Evolutionary conservation across 306 rosid genomes (phyloP).

Genomic region (Quercus mongolica): DNA sequence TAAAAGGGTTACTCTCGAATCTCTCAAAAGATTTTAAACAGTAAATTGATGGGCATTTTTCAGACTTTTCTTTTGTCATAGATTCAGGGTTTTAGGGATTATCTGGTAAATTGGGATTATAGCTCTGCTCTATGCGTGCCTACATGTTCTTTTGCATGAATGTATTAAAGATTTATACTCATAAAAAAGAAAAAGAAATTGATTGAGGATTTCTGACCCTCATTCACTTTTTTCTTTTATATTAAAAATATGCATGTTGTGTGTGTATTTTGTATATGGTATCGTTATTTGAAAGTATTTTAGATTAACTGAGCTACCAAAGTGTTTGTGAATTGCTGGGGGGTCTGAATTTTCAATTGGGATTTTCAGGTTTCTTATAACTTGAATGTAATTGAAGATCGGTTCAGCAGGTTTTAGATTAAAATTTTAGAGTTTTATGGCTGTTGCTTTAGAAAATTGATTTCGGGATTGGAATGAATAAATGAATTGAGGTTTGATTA

Average conservation of each 20-base stretch:
- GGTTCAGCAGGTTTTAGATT: neutral
- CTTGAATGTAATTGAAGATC: conserved; percentile 19
- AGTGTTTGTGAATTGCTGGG: conserved; percentile 5
- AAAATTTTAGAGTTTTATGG: neutral
- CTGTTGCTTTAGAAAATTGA: conserved; percentile 14
- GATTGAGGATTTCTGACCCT: neutral
- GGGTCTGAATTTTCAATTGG: conserved; percentile 18
- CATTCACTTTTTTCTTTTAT: too few relatives aligned
- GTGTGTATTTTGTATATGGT: neutral
- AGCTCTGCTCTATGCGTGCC: conserved; percentile 1
- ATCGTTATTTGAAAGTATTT: neutral
- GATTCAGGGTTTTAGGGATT: neutral
- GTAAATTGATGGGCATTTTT: neutral
- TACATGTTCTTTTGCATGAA: neutral
- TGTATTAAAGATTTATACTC: neutral
- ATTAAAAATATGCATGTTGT: neutral
- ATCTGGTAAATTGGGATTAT: neutral
- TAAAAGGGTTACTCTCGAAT: neutral
- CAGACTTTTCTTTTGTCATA: neutral
- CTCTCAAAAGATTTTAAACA: neutral
- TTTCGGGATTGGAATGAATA: conserved; percentile 22
- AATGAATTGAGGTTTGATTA: conserved; percentile 30
- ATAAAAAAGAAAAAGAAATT: neutral
- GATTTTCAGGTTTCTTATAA: conserved; percentile 24
- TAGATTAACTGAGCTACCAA: conserved; percentile 13